Conservation (phyloP, 805 yeast species). For the Saccharomycopsis schoenii region DNA sequence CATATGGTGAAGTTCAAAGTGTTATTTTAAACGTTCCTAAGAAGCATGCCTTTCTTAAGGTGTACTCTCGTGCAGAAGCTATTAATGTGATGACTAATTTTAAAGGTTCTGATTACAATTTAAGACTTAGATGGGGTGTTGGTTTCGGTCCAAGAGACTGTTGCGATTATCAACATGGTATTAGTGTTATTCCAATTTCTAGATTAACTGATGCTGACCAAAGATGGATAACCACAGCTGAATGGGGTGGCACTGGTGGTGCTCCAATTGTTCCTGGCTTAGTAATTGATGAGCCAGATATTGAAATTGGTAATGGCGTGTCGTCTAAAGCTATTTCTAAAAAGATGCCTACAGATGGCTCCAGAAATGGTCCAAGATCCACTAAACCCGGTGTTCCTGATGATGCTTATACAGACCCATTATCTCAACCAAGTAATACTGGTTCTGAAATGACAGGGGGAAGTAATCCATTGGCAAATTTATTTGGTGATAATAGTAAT, state of each 20-base stretch:
- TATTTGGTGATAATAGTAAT: conserved; percentile 24
- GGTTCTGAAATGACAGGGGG: conserved; percentile 31
- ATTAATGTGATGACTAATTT: conserved; percentile 69
- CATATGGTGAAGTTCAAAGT: conserved; percentile 87
- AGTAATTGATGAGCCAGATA: conserved; percentile 94
- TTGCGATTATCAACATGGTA: conserved; percentile 88
- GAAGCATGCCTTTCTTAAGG: conserved; percentile 94
- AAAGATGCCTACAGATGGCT: conserved; percentile 86
- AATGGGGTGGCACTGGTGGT: conserved; percentile 97
- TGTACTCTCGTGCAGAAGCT: conserved; percentile 85
- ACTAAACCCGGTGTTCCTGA: conserved; percentile 50
- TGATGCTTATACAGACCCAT: conserved; percentile 24
- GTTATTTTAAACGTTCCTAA: conserved; percentile 79
- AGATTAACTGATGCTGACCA: conserved; percentile 91
- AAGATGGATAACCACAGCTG: conserved; percentile 81
- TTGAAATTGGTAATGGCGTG: conserved; percentile 90
- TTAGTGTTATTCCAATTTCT: conserved; percentile 75
- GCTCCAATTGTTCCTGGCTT: conserved; percentile 67
- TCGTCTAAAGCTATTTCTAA: conserved; percentile 85
- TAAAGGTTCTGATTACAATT: conserved; percentile 48
- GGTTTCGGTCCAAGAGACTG: conserved; percentile 99
- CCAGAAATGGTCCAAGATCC: conserved; percentile 78
- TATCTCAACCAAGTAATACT: conserved; percentile 22
- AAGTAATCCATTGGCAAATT: conserved; percentile 40
- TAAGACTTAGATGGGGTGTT: conserved; percentile 97